Percentiles rank a stretch among this genome's conserved stretches.
Conservation (phyloP, 257 asterid genomes). For the Datura wrightii region DNA sequence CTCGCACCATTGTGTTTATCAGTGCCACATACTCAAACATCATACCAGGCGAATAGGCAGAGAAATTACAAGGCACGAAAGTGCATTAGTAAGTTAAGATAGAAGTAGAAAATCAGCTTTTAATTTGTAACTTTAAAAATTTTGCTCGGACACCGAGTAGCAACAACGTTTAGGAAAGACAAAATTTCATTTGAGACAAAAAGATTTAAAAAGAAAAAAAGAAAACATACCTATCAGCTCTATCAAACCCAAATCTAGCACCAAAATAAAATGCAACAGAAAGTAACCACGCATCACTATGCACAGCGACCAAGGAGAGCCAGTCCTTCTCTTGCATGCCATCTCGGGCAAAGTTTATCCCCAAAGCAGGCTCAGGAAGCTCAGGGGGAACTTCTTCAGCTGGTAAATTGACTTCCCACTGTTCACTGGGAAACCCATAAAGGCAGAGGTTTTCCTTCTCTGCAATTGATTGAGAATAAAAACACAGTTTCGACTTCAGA, state of each 20-base stretch:
- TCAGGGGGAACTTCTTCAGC: slow-evolving; percentile 31
- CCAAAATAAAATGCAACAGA: slow-evolving; percentile 31
- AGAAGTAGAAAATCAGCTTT: not conserved
- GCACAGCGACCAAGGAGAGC: slow-evolving; percentile 32
- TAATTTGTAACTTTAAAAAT: not conserved
- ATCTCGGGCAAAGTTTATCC: slow-evolving; percentile 32
- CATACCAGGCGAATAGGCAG: slow-evolving; percentile 1
- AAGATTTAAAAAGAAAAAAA: not conserved
- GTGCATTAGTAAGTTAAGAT: not conserved
- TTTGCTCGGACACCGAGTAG: not conserved
- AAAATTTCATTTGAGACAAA: not conserved
- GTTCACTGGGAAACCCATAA: slow-evolving; percentile 30
- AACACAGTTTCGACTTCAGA: not conserved
- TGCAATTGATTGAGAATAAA: not conserved
- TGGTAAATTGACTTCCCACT: slow-evolving; percentile 29
- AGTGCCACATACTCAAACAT: not conserved
- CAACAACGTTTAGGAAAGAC: not conserved
- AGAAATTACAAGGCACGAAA: not conserved
- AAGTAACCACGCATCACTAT: slow-evolving; percentile 30
- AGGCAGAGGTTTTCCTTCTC: slow-evolving; percentile 31
- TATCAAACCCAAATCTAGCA: slow-evolving; percentile 30
- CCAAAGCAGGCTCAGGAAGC: slow-evolving; percentile 32
- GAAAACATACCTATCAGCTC: slow-evolving; percentile 31
- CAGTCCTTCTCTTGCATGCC: slow-evolving; percentile 33
- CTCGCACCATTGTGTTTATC: not conserved